These are phyloP conservation scores for Leccinum subrobustum DNA, from an alignment of 1,284 basidiomycete species.

Conservation along the genomic window DNA sequence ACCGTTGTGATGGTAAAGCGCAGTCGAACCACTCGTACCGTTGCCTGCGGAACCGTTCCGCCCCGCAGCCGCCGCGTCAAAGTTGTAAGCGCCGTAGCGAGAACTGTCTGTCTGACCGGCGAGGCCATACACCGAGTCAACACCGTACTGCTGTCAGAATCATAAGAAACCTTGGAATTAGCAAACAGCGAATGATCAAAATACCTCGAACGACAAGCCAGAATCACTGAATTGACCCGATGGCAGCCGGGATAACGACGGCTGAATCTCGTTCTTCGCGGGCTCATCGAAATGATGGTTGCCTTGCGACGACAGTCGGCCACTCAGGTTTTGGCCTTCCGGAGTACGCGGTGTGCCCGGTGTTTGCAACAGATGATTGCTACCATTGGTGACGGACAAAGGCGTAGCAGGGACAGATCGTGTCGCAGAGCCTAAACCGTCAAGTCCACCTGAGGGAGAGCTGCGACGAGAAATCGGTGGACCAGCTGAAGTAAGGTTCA, in stretches of 20 bases:
- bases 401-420: slow-evolving; percentile 79
- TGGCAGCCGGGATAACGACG: slow-evolving; percentile 65
- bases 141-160: slow-evolving; percentile 48
- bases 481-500: slow-evolving; percentile 43
- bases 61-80: slow-evolving; percentile 43
- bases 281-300: slow-evolving; percentile 49
- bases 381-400: slow-evolving; percentile 49
- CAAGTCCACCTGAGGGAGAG: slow-evolving; percentile 63
- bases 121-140: slow-evolving; percentile 60
- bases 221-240: slow-evolving; percentile 58
- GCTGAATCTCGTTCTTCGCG: slow-evolving; percentile 56
- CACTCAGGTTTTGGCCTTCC: slow-evolving; percentile 57
- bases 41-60: slow-evolving; percentile 42
- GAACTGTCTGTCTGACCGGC: slow-evolving; percentile 49
- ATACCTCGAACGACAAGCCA: slow-evolving; percentile 57
- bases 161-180: slow-evolving; percentile 11
- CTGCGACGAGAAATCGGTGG: slow-evolving; percentile 59
- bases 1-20: slow-evolving; percentile 77
- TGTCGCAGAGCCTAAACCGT: slow-evolving; percentile 58
- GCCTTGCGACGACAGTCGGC: slow-evolving; percentile 56
- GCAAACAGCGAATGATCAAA: slow-evolving; percentile 11
- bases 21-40: slow-evolving; percentile 69
- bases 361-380: slow-evolving; percentile 56
- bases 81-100: slow-evolving; percentile 64
- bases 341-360: slow-evolving; percentile 68